phyloP scores from a whole-genome alignment of 768 basidiomycete species.

The Mycena olivaceomarginata region DNA sequence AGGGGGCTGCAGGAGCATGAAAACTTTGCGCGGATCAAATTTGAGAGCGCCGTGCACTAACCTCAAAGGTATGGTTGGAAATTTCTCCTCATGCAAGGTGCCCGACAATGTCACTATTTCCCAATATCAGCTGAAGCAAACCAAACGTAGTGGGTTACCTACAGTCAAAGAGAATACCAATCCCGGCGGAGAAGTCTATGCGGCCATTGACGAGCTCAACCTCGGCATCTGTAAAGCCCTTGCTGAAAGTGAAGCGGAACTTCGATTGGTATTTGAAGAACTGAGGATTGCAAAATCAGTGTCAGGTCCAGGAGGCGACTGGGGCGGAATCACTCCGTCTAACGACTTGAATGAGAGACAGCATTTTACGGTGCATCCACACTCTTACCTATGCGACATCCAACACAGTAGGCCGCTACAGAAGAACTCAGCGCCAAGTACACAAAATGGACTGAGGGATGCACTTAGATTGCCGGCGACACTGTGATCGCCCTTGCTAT shows the following conservation, averaged over 20 bases:
- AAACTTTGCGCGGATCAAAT: no score
- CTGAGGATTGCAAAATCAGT: neutral
- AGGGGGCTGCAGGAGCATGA: neutral
- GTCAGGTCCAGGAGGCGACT: no score
- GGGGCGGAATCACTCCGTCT: neutral
- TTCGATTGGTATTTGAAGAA: constrained; percentile 7
- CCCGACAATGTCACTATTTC: no score
- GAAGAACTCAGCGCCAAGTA: neutral
- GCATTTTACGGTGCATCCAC: neutral
- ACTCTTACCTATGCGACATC: neutral
- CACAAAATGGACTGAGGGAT: neutral
- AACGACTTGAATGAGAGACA: neutral
- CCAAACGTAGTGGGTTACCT: neutral
- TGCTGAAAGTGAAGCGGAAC: neutral
- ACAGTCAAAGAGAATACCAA: constrained; percentile 1
- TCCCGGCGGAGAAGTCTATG: constrained; percentile 2
- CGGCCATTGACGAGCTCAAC: constrained; percentile 1
- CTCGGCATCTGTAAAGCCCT: neutral
- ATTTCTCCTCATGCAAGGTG: no score
- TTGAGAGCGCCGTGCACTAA: no score
- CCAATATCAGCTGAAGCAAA: no score
- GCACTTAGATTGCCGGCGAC: neutral
- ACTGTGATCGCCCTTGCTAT: neutral
- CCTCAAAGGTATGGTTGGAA: no score
- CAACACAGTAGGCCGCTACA: neutral